These are phyloP conservation scores for Entophlyctis helioformis DNA, from an alignment of 192 early-diverging fungal species.

Conservation along the genomic window DNA sequence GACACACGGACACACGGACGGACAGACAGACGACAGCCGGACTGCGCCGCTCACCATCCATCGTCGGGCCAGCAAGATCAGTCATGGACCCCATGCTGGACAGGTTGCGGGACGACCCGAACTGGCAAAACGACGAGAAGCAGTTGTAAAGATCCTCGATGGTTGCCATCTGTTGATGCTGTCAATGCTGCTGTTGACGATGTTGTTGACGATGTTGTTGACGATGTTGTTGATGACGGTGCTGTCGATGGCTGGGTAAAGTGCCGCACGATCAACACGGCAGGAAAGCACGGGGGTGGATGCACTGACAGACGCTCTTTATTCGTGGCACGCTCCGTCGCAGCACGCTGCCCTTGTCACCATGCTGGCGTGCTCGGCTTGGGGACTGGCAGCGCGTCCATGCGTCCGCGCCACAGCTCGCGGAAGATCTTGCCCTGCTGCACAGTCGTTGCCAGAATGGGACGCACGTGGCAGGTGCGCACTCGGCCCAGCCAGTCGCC, in stretches of 20 bases:
- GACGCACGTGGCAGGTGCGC: conserved; percentile 27
- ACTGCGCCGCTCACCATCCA: conserved; percentile 27
- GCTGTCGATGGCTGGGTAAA: too few relatives aligned
- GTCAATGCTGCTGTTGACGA: too few relatives aligned
- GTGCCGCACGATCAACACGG: conserved; percentile 3
- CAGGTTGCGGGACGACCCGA: conserved; percentile 23
- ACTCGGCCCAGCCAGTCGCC: conserved; percentile 43
- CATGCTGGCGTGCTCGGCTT: too few relatives aligned
- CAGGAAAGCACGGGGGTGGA: not conserved
- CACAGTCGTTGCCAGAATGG: conserved; percentile 23
- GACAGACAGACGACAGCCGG: too few relatives aligned
- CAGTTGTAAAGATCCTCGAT: conserved; percentile 18
- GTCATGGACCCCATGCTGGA: conserved; percentile 4
- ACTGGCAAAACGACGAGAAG: conserved; percentile 25
- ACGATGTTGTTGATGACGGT: too few relatives aligned
- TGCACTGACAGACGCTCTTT: too few relatives aligned
- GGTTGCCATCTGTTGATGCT: too few relatives aligned
- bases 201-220: too few relatives aligned
- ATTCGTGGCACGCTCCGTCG: too few relatives aligned
- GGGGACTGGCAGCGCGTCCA: too few relatives aligned
- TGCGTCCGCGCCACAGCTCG: conserved; percentile 27
- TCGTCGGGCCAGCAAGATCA: conserved; percentile 11
- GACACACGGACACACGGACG: too few relatives aligned
- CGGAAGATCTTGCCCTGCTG: conserved; percentile 27
- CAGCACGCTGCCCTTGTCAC: too few relatives aligned